Conservation (phyloP, 305 asterid genomes). For the Salvia sclarea region DNA sequence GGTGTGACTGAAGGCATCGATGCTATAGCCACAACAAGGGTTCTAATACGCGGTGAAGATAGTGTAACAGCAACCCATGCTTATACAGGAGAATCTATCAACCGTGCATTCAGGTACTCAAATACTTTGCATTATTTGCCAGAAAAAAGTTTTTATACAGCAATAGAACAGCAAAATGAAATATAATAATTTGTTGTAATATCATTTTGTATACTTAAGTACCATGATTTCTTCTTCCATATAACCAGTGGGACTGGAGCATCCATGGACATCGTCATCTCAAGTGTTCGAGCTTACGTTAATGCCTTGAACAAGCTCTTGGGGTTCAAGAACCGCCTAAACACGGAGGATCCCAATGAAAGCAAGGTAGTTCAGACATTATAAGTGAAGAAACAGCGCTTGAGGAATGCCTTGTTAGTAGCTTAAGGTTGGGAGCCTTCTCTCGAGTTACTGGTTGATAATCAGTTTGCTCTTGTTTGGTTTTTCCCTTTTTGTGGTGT, state of each 20-base stretch:
- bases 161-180: neutral
- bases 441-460: slow-evolving; percentile 13
- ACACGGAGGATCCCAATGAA: slow-evolving; percentile 29
- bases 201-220: neutral
- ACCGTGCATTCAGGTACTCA: slow-evolving; percentile 47
- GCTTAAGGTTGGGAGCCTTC: slow-evolving; percentile 12
- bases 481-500: neutral
- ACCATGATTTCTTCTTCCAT: slow-evolving; percentile 10
- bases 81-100: slow-evolving; percentile 53
- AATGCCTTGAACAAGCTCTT: slow-evolving; percentile 90
- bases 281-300: slow-evolving; percentile 86
- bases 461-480: slow-evolving; percentile 8
- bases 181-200: neutral
- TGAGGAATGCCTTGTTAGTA: neutral
- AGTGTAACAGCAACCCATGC: slow-evolving; percentile 59
- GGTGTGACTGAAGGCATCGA: slow-evolving; percentile 93
- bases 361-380: slow-evolving; percentile 36
- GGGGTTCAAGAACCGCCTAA: slow-evolving; percentile 48
- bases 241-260: slow-evolving; percentile 84
- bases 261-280: slow-evolving; percentile 84
- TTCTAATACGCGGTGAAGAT: slow-evolving; percentile 68
- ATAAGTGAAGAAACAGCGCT: neutral
- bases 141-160: neutral
- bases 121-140: neutral
- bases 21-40: slow-evolving; percentile 87